These are phyloP conservation scores for Ceratobasidium theobromae DNA, from an alignment of 1,284 basidiomycete species.

Conservation along the genomic window DNA sequence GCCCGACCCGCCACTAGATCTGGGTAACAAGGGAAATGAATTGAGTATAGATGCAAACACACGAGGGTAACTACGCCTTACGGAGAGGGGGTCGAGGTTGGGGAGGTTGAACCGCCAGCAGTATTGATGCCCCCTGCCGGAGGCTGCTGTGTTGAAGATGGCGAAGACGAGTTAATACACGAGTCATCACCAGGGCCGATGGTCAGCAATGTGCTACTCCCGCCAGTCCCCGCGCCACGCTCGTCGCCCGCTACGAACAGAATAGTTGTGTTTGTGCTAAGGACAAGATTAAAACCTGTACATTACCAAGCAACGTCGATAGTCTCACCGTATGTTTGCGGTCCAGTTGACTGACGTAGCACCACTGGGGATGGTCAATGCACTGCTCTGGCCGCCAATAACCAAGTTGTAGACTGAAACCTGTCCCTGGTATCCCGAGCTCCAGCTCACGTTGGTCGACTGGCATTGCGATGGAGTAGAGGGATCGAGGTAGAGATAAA, in stretches of 20 bases:
- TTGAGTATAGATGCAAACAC: background rate
- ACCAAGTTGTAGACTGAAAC: constrained; percentile 64
- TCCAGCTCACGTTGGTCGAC: constrained; percentile 2
- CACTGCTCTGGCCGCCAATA: constrained; percentile 73
- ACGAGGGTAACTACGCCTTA: background rate
- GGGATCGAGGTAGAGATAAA: constrained; percentile 9
- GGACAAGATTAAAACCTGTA: background rate
- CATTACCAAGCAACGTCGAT: background rate
- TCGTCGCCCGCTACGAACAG: constrained; percentile 67
- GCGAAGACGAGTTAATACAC: constrained; percentile 61
- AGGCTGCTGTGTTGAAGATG: constrained; percentile 69
- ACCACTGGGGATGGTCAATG: constrained; percentile 48
- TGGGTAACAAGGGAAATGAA: background rate
- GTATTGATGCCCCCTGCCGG: constrained; percentile 76
- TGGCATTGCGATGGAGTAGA: background rate
- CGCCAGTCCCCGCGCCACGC: constrained; percentile 59
- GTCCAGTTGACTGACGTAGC: constrained; percentile 66
- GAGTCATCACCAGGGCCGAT: constrained; percentile 48
- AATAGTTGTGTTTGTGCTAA: constrained; percentile 50
- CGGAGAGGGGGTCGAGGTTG: background rate
- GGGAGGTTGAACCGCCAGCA: constrained; percentile 47
- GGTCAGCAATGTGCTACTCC: constrained; percentile 61
- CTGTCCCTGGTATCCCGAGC: background rate
- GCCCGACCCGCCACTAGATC: background rate
- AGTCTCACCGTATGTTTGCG: constrained; percentile 59